Evolutionary conservation across 208 protist genomes (phyloP).

Genomic region (Leishmania arabica): DNA sequence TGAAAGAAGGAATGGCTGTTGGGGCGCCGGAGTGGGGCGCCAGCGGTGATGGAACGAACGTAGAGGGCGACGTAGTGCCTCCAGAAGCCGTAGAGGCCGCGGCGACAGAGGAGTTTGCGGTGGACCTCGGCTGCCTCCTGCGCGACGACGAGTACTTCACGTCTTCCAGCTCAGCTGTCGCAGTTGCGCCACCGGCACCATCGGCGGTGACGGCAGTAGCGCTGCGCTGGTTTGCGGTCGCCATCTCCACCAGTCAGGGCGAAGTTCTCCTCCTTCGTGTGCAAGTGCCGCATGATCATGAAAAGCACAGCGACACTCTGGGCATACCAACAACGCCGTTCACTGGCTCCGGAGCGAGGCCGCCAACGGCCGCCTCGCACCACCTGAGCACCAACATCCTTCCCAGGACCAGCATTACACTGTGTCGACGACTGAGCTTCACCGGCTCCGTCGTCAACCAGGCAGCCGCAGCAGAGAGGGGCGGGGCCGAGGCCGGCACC

Average conservation of each 20-base stretch:
- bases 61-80: not conserved
- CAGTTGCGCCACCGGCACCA: not conserved
- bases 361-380: not conserved
- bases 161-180: constrained; percentile 17
- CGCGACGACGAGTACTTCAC: constrained; percentile 33
- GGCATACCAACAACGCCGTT: not conserved
- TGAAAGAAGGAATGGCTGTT: not conserved
- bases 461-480: not conserved
- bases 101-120: constrained; percentile 8
- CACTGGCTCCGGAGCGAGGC: not conserved
- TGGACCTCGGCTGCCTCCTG: constrained; percentile 13
- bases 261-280: constrained; percentile 28
- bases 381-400: not conserved
- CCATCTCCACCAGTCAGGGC: constrained; percentile 18
- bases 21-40: not conserved
- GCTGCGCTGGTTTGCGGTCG: constrained; percentile 13
- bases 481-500: not conserved
- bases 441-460: not conserved
- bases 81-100: not conserved
- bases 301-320: not conserved
- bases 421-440: not conserved
- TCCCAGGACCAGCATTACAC: not conserved
- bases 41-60: not conserved
- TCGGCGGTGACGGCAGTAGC: not conserved
- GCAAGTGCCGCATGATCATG: constrained; percentile 6